Evolutionary conservation across 225 moss, liverwort and hornwort genomes (phyloP).

Genomic region (Marchantia paleacea): DNA sequence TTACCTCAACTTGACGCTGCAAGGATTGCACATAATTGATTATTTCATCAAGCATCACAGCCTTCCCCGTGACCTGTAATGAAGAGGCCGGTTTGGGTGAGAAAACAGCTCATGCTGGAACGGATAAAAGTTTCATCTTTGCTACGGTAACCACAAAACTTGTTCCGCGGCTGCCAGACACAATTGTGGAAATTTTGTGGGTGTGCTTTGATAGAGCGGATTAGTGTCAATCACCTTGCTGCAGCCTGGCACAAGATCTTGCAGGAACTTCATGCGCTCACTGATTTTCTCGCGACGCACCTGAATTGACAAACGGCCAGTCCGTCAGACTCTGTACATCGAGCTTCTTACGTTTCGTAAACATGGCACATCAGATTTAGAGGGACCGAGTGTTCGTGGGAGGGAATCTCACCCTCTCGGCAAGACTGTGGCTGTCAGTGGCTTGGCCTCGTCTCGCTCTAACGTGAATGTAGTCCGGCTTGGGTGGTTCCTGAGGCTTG

Average conservation of each 20-base stretch:
- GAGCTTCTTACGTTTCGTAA: neutral
- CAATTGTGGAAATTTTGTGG: too few relatives aligned
- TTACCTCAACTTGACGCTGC: constrained; percentile 69
- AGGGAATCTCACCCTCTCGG: constrained; percentile 23
- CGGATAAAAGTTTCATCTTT: too few relatives aligned
- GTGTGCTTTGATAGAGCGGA: too few relatives aligned
- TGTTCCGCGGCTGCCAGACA: too few relatives aligned
- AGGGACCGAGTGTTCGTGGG: neutral
- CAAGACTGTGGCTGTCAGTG: constrained; percentile 36
- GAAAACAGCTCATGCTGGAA: neutral
- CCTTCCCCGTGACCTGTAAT: constrained; percentile 68
- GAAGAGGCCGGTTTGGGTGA: neutral
- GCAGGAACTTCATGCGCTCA: constrained; percentile 73
- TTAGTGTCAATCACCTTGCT: constrained; percentile 43
- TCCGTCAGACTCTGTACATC: neutral
- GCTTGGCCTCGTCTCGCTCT: constrained; percentile 32
- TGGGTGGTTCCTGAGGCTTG: constrained; percentile 23
- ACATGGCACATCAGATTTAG: neutral
- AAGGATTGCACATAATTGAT: constrained; percentile 81
- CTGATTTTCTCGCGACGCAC: constrained; percentile 74
- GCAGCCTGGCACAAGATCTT: constrained; percentile 72
- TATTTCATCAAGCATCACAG: constrained; percentile 78
- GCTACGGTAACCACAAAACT: too few relatives aligned
- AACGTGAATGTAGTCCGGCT: constrained; percentile 32
- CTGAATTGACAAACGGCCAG: constrained; percentile 20